Percentiles rank a stretch among this genome's conserved stretches.
phyloP scores from a whole-genome alignment of 2,329 filamentous ascomycete genomes.

The Lachnellula occidentalis region DNA sequence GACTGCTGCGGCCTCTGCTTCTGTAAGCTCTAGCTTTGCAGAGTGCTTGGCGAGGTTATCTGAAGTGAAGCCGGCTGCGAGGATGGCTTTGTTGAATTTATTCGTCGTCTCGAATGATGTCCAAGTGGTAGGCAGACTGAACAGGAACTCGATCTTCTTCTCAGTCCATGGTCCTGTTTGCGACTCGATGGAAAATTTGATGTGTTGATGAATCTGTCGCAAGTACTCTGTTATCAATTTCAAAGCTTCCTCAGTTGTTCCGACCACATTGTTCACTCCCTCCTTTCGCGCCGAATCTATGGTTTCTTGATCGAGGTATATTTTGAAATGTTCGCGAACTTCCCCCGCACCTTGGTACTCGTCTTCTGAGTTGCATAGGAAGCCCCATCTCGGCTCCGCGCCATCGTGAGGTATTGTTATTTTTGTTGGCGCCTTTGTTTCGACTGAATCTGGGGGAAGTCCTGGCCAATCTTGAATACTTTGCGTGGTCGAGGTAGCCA shows the following conservation, averaged over 20 bases:
- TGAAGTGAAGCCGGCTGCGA: constrained; percentile 43
- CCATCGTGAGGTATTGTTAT: constrained; percentile 41
- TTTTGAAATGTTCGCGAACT: constrained; percentile 49
- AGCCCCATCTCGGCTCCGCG: constrained; percentile 47
- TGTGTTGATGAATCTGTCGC: constrained; percentile 42
- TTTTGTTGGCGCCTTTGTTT: constrained; percentile 50
- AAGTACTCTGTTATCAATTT: constrained; percentile 46
- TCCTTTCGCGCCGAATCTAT: constrained; percentile 38
- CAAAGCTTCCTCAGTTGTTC: constrained; percentile 38
- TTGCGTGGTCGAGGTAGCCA: constrained; percentile 33
- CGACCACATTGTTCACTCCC: constrained; percentile 40
- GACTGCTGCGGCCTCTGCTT: constrained; percentile 44
- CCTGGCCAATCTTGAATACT: constrained; percentile 50
- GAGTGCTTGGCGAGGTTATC: constrained; percentile 32
- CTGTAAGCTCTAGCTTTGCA: constrained; percentile 41
- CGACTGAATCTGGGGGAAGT: constrained; percentile 41
- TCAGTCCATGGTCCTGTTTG: constrained; percentile 37
- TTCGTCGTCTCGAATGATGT: constrained; percentile 44
- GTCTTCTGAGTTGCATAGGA: constrained; percentile 42
- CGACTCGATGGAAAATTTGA: constrained; percentile 39
- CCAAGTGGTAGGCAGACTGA: constrained; percentile 55
- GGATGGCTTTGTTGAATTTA: constrained; percentile 43
- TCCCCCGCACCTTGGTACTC: constrained; percentile 36
- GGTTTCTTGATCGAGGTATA: constrained; percentile 44
- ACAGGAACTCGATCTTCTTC: constrained; percentile 47